A percentile compares a stretch with the other conserved stretches of the same genome.
Conservation (phyloP, 176 grass and related monocot species). For the Otatea glauca region DNA sequence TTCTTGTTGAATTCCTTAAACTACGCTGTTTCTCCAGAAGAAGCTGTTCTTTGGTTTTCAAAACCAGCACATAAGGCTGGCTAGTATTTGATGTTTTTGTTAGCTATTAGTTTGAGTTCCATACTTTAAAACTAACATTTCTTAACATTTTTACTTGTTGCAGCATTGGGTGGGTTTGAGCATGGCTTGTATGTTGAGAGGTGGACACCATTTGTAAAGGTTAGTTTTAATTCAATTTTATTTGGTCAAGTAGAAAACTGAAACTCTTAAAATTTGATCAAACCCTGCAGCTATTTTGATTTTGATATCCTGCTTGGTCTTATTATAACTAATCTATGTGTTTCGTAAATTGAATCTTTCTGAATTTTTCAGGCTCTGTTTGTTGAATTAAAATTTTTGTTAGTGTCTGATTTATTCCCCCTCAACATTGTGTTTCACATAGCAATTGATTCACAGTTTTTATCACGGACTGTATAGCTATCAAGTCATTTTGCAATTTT, state of each 20-base stretch:
- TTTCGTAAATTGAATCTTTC: not conserved
- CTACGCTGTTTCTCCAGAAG: not conserved
- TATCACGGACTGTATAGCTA: not conserved
- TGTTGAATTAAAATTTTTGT: not conserved
- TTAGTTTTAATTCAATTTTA: conserved; percentile 51
- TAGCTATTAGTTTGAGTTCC: not conserved
- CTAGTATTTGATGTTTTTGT: not conserved
- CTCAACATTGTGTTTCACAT: not conserved
- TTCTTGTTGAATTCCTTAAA: conserved; percentile 22
- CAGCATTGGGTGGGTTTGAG: conserved; percentile 82
- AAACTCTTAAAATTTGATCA: not conserved
- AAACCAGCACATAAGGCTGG: not conserved
- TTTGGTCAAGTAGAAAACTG: not conserved
- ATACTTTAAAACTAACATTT: not conserved
- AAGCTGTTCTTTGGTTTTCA: conserved; percentile 10
- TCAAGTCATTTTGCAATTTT: not conserved
- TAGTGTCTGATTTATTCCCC: not conserved
- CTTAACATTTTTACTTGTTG: conserved; percentile 19
- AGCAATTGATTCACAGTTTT: not conserved
- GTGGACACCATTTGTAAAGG: conserved; percentile 87
- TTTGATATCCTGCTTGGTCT: not conserved
- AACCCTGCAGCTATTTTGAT: not conserved
- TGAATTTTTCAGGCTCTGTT: not conserved
- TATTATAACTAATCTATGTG: not conserved
- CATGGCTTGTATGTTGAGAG: conserved; percentile 91